These are phyloP conservation scores for Microdochium bolleyi DNA, from an alignment of 2,329 filamentous ascomycete genomes.

Conservation along the genomic window DNA sequence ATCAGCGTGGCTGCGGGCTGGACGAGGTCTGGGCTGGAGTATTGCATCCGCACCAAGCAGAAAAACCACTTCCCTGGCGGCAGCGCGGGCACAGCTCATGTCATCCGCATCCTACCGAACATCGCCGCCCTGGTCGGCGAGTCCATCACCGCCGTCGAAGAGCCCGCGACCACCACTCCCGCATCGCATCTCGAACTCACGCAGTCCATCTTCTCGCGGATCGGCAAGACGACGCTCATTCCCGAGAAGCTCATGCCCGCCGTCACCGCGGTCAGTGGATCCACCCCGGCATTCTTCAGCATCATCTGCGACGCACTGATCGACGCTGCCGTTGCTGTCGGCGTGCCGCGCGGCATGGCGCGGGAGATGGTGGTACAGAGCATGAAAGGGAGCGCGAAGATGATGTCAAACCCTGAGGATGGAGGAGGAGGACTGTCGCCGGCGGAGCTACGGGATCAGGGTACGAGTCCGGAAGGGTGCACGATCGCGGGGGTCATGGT, in stretches of 20 bases:
- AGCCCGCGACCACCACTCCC: constrained; percentile 11
- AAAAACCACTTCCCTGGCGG: constrained; percentile 9
- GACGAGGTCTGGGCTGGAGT: constrained; percentile 29
- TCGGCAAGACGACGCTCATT: constrained; percentile 44
- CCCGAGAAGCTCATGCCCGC: constrained; percentile 45
- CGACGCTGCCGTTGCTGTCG: constrained; percentile 53
- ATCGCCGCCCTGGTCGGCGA: constrained; percentile 23
- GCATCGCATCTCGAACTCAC: constrained; percentile 13
- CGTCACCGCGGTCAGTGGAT: constrained; percentile 50
- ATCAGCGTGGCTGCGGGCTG: constrained; percentile 45
- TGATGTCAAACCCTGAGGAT: constrained; percentile 36
- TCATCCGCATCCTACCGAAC: constrained; percentile 25
- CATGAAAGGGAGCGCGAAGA: constrained; percentile 47
- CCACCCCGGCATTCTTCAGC: constrained; percentile 52
- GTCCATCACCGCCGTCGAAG: constrained; percentile 23
- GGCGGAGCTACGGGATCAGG: constrained; percentile 48
- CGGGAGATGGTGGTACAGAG: constrained; percentile 52
- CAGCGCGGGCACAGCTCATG: constrained; percentile 5
- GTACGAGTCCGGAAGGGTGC: constrained; percentile 51
- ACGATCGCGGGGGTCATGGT: constrained; percentile 52
- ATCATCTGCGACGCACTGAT: constrained; percentile 50
- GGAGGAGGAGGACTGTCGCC: constrained; percentile 22
- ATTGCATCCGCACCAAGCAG: constrained; percentile 16
- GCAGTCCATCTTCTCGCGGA: constrained; percentile 42
- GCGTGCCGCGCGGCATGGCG: constrained; percentile 45